Base-by-base conservation (phyloP, 768 basidiomycete species). In the Tubosaeta sp. region DNA sequence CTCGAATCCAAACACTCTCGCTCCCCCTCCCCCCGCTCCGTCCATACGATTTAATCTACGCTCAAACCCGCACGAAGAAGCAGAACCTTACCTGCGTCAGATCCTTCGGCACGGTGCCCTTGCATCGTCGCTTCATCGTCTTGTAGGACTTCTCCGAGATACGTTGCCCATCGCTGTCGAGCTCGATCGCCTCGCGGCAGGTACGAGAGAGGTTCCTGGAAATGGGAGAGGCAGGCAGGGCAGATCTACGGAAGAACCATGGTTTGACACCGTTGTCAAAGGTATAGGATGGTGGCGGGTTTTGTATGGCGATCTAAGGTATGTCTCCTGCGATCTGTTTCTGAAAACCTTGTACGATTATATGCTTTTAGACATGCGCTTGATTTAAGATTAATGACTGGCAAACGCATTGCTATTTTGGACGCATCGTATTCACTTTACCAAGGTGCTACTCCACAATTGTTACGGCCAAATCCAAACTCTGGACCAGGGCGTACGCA, bases 211-310 rank as follows among this genome's bases (percentile, higher is more conserved):
- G 18, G 66, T 42, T 8, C 27, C 51, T 13, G 48, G 46, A 12
- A 25, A 44, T n/a, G 58, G 52, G 27, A 46, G 48, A 27, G 52
- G 38, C 19, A 72, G 66, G 38, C 53, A 41, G 11, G 12, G 35
- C 4, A 49, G 35, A 24, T 22, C 29, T 8, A 32, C 55, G 38
- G 36, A 73, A 59, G 55, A 63, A 38, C 59, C 56, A 3, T 67
- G 62, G 57, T 72, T 90, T 19, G 84, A 86, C 57, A 78, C 80
- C n/a, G 83, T 86, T 62, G 79, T 86, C 5, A 92, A 91, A 70
- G 81, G 84, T 12, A 82, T 85, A 44, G 86, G 86, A 3, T 92
- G 90, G 90, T 92, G 85, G 69, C 74, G 90, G 46, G 68, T 91
- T 21, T 66, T 90, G 42, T 87, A 88, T 51, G 76, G 80, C 7